A percentile compares a stretch with the other conserved stretches of the same genome.
Conservation (phyloP, 371 early-diverging fungal genomes). For the Mucor piriformis region DNA sequence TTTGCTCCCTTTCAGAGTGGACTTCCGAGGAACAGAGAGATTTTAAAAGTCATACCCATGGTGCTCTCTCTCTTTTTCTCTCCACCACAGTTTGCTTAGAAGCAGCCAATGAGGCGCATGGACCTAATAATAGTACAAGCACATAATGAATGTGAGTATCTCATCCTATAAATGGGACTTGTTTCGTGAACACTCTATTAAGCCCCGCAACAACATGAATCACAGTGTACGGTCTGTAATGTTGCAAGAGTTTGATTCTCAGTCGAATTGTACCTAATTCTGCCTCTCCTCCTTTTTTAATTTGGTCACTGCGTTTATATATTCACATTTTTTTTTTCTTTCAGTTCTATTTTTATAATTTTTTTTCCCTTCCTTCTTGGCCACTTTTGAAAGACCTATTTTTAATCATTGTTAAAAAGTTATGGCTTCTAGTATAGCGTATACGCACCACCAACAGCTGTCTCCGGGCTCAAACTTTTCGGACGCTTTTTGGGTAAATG, state of each 20-base stretch:
- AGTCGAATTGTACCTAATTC: not conserved
- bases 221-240: too few relatives aligned
- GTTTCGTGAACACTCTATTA: too few relatives aligned
- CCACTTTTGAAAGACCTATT: not conserved
- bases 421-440: conserved; percentile 18
- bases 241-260: not conserved
- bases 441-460: conserved; percentile 10
- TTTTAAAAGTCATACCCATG: too few relatives aligned
- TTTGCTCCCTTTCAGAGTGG: too few relatives aligned
- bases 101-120: too few relatives aligned
- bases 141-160: too few relatives aligned
- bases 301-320: not conserved
- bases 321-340: conserved; percentile 3
- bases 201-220: too few relatives aligned
- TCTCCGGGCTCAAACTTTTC: conserved; percentile 23
- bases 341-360: not conserved
- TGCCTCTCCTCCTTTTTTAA: not conserved
- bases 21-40: too few relatives aligned
- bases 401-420: not conserved
- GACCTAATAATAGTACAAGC: too few relatives aligned
- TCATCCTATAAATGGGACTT: too few relatives aligned
- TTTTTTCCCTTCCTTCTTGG: conserved; percentile 2
- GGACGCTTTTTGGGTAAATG: conserved; percentile 31
- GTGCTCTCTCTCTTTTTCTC: too few relatives aligned
- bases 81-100: too few relatives aligned